Evolutionary conservation across 768 basidiomycete species (phyloP).

Genomic region (Neoboletus subvelutipes): DNA sequence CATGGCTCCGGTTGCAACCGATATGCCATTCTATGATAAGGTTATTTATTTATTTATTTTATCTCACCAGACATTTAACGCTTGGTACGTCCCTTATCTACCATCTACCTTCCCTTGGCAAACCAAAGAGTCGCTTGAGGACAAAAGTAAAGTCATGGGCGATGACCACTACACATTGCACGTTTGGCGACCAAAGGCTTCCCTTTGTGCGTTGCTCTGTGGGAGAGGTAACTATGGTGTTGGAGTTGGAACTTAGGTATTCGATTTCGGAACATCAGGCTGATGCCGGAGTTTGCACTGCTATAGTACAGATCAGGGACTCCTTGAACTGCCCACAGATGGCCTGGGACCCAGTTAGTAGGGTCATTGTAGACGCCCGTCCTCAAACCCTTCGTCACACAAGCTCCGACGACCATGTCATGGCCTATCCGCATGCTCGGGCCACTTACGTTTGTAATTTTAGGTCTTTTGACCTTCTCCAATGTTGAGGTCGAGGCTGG

Average conservation of each 20-base stretch:
- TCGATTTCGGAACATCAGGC: too few species aligned
- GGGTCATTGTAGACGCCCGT: not conserved
- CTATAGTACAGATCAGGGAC: not conserved
- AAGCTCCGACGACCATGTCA: not conserved
- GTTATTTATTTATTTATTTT: not conserved
- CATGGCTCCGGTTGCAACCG: slow-evolving; percentile 14
- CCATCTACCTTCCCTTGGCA: too few species aligned
- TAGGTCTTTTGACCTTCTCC: not conserved
- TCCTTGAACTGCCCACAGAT: not conserved
- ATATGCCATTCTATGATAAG: not conserved
- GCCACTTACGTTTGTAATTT: not conserved
- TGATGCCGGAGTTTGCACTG: not conserved
- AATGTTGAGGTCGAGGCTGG: slow-evolving; percentile 9
- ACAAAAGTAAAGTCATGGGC: not conserved
- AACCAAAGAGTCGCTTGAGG: not conserved
- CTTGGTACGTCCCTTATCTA: too few species aligned
- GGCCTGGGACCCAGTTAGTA: not conserved
- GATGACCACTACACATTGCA: not conserved
- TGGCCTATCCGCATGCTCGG: not conserved
- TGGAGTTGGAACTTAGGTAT: not conserved
- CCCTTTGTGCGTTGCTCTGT: not conserved
- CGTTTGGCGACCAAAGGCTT: not conserved
- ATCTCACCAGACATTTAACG: not conserved
- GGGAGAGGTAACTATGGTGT: not conserved
- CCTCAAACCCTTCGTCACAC: not conserved